Conservation (phyloP, 169 alveolate species). For the Neospora caninum region DNA sequence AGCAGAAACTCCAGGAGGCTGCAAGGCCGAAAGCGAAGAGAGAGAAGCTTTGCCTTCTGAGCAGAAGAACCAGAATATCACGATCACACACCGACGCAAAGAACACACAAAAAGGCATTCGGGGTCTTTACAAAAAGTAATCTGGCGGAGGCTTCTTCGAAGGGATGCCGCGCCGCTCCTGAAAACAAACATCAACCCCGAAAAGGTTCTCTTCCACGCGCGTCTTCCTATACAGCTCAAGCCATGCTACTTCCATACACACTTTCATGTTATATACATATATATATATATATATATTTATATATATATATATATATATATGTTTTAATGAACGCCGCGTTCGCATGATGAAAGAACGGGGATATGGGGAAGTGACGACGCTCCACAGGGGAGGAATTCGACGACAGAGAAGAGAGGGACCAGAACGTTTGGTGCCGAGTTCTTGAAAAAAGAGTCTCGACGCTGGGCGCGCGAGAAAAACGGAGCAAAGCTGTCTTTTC, state of each 20-base stretch:
- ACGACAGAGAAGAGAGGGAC: neutral
- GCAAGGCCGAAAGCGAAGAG: too few species aligned
- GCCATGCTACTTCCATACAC: too few species aligned
- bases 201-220: neutral
- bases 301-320: neutral
- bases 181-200: neutral
- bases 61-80: too few species aligned
- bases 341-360: neutral
- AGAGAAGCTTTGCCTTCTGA: too few species aligned
- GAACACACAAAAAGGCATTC: too few species aligned
- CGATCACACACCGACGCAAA: too few species aligned
- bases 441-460: neutral
- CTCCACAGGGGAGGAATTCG: neutral
- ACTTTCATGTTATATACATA: neutral
- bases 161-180: conserved; percentile 85
- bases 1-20: too few species aligned
- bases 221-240: neutral
- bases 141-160: conserved; percentile 89
- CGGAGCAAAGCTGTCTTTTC: too few species aligned
- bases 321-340: neutral
- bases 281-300: neutral
- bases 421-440: neutral
- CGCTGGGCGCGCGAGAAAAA: neutral
- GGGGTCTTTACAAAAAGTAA: conserved; percentile 78
- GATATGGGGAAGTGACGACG: neutral